Evolutionary conservation across 2,329 filamentous ascomycete genomes (phyloP).

Genomic region (Aspergillus alliaceus): DNA sequence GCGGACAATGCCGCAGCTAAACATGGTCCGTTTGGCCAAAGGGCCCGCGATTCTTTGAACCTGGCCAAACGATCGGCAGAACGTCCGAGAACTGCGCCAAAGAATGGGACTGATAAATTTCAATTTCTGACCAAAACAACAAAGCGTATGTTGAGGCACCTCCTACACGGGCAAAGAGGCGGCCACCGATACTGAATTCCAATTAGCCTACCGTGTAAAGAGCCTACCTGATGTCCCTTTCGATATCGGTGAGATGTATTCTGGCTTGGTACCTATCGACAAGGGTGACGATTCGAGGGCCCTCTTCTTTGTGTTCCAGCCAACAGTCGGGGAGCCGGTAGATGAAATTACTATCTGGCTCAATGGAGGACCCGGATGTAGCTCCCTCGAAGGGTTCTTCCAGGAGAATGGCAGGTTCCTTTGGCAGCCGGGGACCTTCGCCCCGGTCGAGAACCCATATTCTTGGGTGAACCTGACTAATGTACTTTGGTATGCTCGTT

Average conservation of each 20-base stretch:
- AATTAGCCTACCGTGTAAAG: not conserved
- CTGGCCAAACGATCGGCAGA: not conserved
- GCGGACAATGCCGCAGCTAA: not conserved
- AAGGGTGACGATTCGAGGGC: constrained; percentile 43
- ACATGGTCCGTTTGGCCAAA: not conserved
- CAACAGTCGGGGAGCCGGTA: constrained; percentile 11
- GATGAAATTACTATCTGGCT: constrained; percentile 36
- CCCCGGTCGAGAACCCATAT: constrained; percentile 66
- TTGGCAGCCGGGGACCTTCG: constrained; percentile 68
- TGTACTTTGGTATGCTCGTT: constrained; percentile 54
- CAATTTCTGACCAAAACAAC: not conserved
- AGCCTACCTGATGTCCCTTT: constrained; percentile 65
- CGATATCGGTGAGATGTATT: constrained; percentile 57
- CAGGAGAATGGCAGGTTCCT: constrained; percentile 74
- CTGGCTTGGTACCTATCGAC: constrained; percentile 53
- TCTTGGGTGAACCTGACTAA: constrained; percentile 73
- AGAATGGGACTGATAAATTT: not conserved
- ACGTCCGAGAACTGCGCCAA: not conserved
- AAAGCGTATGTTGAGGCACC: not conserved
- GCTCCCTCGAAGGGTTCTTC: constrained; percentile 65
- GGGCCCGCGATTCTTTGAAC: not conserved
- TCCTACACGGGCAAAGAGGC: too few species aligned
- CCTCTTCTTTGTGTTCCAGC: constrained; percentile 53
- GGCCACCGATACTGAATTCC: too few species aligned
- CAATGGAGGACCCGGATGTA: constrained; percentile 56